phyloP scores from a whole-genome alignment of 495 filamentous ascomycete genomes.

The Talaromyces thailandensis region DNA sequence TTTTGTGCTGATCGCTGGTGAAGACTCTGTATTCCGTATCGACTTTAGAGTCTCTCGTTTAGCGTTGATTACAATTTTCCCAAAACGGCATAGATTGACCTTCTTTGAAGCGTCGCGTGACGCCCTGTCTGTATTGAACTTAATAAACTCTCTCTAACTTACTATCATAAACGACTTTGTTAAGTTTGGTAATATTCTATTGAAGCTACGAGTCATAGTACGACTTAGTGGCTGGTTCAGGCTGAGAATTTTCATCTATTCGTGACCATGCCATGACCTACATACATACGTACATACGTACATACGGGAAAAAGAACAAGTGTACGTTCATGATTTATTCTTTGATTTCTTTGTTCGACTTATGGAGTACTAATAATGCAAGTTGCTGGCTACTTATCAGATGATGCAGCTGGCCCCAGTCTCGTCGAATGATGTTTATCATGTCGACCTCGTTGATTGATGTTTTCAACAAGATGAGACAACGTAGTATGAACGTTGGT shows the following conservation, averaged over 20 bases:
- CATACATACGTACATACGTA: neutral
- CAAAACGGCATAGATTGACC: neutral
- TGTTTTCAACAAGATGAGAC: neutral
- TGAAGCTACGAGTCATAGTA: neutral
- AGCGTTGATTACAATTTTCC: neutral
- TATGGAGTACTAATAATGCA: neutral
- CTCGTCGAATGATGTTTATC: neutral
- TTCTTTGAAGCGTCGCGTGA: neutral
- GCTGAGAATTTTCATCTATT: neutral
- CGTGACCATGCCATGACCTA: neutral
- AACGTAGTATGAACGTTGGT: neutral
- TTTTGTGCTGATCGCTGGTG: neutral
- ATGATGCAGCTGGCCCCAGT: neutral
- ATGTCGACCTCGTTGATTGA: neutral
- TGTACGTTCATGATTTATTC: neutral
- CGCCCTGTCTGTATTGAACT: neutral
- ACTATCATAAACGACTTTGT: neutral
- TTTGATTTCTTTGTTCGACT: neutral
- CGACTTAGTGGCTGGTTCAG: neutral
- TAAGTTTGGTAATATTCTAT: neutral
- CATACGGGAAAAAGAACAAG: neutral
- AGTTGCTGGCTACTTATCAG: neutral
- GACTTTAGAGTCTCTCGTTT: neutral
- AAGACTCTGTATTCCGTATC: neutral
- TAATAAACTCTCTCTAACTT: too few species aligned